These are phyloP conservation scores for Prunus fruticosa DNA, from an alignment of 306 rosid species.

Conservation along the genomic window DNA sequence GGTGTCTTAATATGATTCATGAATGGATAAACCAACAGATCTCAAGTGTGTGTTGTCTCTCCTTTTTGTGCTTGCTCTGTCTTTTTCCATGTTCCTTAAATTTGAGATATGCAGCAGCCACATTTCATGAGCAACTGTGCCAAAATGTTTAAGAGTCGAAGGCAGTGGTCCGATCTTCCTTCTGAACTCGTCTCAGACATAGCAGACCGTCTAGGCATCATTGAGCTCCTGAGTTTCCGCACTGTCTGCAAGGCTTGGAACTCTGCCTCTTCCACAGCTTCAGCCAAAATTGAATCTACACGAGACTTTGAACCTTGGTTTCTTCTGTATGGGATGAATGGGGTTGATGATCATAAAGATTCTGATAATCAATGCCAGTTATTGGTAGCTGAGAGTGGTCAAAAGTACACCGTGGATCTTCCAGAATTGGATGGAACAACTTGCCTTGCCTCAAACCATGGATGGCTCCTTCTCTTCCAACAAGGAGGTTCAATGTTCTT, in stretches of 20 bases:
- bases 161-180: constrained; percentile 29
- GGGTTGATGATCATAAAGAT: too few species aligned
- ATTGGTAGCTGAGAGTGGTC: neutral
- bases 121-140: neutral
- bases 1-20: neutral
- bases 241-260: constrained; percentile 34
- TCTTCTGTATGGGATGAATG: constrained; percentile 8
- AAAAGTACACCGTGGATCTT: neutral
- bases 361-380: constrained; percentile 10
- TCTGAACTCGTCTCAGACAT: constrained; percentile 16
- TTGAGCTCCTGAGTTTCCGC: constrained; percentile 31
- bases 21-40: neutral
- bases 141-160: neutral
- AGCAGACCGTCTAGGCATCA: constrained; percentile 4
- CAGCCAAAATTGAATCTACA: neutral
- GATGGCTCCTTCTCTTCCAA: constrained; percentile 34
- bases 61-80: neutral
- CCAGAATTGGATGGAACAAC: constrained; percentile 27
- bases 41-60: neutral
- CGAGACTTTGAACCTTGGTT: constrained; percentile 14
- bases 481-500: constrained; percentile 22
- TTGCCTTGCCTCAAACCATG: constrained; percentile 34
- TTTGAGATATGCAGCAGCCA: neutral
- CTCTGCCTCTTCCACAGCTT: constrained; percentile 13
- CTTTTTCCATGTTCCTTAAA: neutral